These are phyloP conservation scores for Aspergillus bridgeri DNA, from an alignment of 495 filamentous ascomycete species.

Conservation along the genomic window DNA sequence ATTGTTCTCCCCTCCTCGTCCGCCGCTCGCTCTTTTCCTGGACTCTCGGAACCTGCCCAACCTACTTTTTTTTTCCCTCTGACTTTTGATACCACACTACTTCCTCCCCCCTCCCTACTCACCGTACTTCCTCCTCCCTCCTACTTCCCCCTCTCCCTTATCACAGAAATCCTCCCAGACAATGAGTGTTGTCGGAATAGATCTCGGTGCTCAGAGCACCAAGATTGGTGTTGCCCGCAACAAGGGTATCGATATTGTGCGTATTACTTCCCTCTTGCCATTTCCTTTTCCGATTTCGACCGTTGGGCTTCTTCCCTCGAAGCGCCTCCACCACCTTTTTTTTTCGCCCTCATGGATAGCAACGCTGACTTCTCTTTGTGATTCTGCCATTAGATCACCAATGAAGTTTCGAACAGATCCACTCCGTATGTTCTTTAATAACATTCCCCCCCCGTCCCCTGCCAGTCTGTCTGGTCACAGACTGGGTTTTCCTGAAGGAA, in stretches of 20 bases:
- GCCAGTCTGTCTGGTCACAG: neutral
- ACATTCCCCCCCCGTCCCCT: neutral
- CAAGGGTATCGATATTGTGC: conserved; percentile 97
- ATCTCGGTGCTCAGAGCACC: conserved; percentile 96
- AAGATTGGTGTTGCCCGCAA: conserved; percentile 97
- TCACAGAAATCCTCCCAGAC: conserved; percentile 27
- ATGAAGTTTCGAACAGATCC: conserved; percentile 97
- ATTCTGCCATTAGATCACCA: conserved; percentile 68
- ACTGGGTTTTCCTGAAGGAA: neutral
- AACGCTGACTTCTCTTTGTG: neutral
- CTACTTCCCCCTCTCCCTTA: conserved; percentile 15
- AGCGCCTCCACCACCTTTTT: neutral
- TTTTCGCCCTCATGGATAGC: neutral
- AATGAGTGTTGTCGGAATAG: conserved; percentile 83
- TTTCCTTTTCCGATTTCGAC: neutral
- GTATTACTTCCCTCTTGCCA: conserved; percentile 43
- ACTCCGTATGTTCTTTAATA: conserved; percentile 65
- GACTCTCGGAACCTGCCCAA: conserved; percentile 21
- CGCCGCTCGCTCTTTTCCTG: conserved; percentile 19
- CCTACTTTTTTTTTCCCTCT: conserved; percentile 12
- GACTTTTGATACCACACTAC: conserved; percentile 16
- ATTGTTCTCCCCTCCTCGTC: conserved; percentile 38
- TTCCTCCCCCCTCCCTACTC: conserved; percentile 25
- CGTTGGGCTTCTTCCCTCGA: neutral
- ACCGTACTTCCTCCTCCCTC: conserved; percentile 18